Evolutionary conservation across 805 yeast species (phyloP).

Genomic region (Lipomyces lipofer): DNA sequence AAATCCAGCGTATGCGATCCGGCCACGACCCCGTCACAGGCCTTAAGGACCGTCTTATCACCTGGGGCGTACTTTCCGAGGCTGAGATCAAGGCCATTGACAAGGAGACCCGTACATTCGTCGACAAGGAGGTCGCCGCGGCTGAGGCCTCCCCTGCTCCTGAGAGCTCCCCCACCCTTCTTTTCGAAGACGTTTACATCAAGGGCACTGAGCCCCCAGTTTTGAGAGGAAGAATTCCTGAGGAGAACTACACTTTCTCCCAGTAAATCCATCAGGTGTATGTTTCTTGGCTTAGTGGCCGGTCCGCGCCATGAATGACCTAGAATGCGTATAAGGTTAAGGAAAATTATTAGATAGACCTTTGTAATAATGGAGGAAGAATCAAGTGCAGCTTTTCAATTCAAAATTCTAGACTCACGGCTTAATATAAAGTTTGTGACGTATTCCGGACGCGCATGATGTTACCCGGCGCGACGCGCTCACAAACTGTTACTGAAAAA

Average conservation of each 20-base stretch:
- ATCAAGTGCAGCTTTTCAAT: too few species aligned
- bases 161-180: constrained; percentile 89
- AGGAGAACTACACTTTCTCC: constrained; percentile 87
- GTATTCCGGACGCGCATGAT: too few species aligned
- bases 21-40: constrained; percentile 98
- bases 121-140: constrained; percentile 88
- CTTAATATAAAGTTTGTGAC: too few species aligned
- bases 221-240: constrained; percentile 94
- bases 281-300: constrained; percentile 11
- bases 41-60: constrained; percentile 81
- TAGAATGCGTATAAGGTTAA: too few species aligned
- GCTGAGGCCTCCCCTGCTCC: constrained; percentile 96
- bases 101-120: constrained; percentile 93
- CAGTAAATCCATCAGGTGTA: neutral
- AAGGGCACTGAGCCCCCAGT: constrained; percentile 90
- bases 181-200: constrained; percentile 95
- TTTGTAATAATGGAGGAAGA: too few species aligned
- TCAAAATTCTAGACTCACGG: too few species aligned
- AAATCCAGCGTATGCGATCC: constrained; percentile 98
- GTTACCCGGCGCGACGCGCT: too few species aligned
- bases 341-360: too few species aligned
- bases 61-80: constrained; percentile 83
- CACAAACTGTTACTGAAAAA: too few species aligned
- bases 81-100: constrained; percentile 92
- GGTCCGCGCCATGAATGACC: too few species aligned